Evolutionary conservation across 148 eudicot genomes (phyloP).

Genomic region (Rhododendron ferrugineum): DNA sequence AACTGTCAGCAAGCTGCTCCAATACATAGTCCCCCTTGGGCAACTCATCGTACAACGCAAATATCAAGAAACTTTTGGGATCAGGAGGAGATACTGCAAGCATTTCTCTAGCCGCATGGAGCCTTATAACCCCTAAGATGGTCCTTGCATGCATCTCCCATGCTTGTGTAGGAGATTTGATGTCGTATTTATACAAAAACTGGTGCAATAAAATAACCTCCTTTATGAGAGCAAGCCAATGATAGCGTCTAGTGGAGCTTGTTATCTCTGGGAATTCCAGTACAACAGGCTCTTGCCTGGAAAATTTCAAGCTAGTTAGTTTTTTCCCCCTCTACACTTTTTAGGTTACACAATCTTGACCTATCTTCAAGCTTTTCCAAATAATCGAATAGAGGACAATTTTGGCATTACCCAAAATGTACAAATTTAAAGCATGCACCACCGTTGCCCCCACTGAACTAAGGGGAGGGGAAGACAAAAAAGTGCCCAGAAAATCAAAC

Average conservation of each 20-base stretch:
- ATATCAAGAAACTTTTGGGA: constrained; percentile 74
- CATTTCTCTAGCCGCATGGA: constrained; percentile 92
- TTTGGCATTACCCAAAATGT: not conserved
- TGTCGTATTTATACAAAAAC: constrained; percentile 44
- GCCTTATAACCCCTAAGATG: constrained; percentile 67
- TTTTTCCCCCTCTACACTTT: not conserved
- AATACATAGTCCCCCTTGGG: constrained; percentile 86
- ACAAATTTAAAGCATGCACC: not conserved
- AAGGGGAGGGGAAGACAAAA: not conserved
- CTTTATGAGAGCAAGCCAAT: constrained; percentile 75
- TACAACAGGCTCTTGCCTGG: constrained; percentile 59
- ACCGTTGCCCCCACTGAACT: not conserved
- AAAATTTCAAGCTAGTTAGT: constrained; percentile 9
- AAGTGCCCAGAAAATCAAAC: not conserved
- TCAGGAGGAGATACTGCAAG: constrained; percentile 79
- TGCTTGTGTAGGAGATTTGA: constrained; percentile 35
- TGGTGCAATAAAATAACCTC: constrained; percentile 70
- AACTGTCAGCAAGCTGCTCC: constrained; percentile 67
- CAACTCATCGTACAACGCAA: constrained; percentile 62
- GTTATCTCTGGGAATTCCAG: constrained; percentile 85
- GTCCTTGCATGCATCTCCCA: constrained; percentile 94
- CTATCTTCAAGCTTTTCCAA: not conserved
- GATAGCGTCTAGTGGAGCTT: constrained; percentile 90
- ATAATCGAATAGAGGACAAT: not conserved
- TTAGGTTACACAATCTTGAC: not conserved